Conservation (phyloP, 2,329 filamentous ascomycete genomes). For the Verticillium longisporum region DNA sequence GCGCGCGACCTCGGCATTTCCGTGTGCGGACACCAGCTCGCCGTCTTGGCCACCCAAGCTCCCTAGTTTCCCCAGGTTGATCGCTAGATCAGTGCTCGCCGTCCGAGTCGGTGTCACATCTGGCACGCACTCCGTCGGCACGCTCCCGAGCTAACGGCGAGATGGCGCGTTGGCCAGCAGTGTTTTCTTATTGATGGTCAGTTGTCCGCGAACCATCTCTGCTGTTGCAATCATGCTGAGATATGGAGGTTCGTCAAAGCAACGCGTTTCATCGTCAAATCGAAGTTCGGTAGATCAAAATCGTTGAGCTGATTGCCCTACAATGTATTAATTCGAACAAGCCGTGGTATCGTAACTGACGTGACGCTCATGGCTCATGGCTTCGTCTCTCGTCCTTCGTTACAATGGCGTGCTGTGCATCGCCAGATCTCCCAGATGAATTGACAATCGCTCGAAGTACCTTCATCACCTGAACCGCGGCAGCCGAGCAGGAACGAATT, state of each 20-base stretch:
- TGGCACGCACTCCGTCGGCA: background rate
- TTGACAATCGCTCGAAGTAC: background rate
- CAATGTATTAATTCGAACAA: background rate
- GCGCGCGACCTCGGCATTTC: slow-evolving; percentile 23
- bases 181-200: background rate
- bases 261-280: background rate
- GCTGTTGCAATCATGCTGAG: background rate
- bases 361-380: slow-evolving; percentile 3
- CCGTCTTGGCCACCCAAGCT: background rate
- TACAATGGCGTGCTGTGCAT: background rate
- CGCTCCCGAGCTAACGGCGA: background rate
- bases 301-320: background rate
- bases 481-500: slow-evolving; percentile 52
- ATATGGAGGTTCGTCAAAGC: no score
- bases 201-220: background rate
- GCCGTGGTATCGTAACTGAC: slow-evolving; percentile 10
- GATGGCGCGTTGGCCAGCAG: background rate
- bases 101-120: background rate
- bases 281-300: background rate
- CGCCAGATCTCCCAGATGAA: background rate
- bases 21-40: slow-evolving; percentile 21
- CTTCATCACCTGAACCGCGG: slow-evolving; percentile 41
- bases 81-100: background rate
- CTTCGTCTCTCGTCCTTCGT: background rate
- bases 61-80: background rate